These are phyloP conservation scores for Paraphaeosphaeria sporulosa DNA, from an alignment of 2,329 filamentous ascomycete species.

Conservation along the genomic window DNA sequence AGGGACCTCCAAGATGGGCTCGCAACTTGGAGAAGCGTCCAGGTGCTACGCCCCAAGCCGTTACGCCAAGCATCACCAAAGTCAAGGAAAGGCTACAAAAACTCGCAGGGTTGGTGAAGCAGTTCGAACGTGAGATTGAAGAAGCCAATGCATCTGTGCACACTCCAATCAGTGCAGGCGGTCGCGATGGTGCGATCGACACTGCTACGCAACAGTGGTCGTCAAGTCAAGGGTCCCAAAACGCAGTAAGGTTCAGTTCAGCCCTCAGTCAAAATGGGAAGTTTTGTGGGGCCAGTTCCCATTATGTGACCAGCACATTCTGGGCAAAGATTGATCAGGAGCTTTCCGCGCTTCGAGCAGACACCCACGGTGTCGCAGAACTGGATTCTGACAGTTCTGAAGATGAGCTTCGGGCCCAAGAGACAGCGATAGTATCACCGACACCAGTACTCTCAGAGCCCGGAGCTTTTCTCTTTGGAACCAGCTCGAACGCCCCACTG, in stretches of 20 bases:
- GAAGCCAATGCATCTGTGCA: slow-evolving; percentile 54
- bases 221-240: slow-evolving; percentile 4
- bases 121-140: slow-evolving; percentile 56
- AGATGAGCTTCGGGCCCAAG: slow-evolving; percentile 39
- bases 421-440: slow-evolving; percentile 41
- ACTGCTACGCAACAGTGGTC: slow-evolving; percentile 9
- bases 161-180: slow-evolving; percentile 29
- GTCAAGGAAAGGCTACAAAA: slow-evolving; percentile 58
- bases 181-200: background rate
- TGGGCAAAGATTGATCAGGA: slow-evolving; percentile 66
- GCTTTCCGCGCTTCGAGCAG: slow-evolving; percentile 44
- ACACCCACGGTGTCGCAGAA: slow-evolving; percentile 51
- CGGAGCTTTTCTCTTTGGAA: slow-evolving; percentile 61
- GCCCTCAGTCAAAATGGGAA: slow-evolving; percentile 45
- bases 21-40: slow-evolving; percentile 57
- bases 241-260: slow-evolving; percentile 55
- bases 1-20: slow-evolving; percentile 63
- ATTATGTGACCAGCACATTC: slow-evolving; percentile 62
- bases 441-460: slow-evolving; percentile 55
- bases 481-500: slow-evolving; percentile 47
- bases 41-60: slow-evolving; percentile 35
- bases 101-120: slow-evolving; percentile 55
- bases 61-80: slow-evolving; percentile 40
- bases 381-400: slow-evolving; percentile 53
- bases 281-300: slow-evolving; percentile 17